A percentile compares a stretch with the other conserved stretches of the same genome.
Evolutionary conservation across 768 basidiomycete species (phyloP).

Genomic region (Strobilomyces confusus): DNA sequence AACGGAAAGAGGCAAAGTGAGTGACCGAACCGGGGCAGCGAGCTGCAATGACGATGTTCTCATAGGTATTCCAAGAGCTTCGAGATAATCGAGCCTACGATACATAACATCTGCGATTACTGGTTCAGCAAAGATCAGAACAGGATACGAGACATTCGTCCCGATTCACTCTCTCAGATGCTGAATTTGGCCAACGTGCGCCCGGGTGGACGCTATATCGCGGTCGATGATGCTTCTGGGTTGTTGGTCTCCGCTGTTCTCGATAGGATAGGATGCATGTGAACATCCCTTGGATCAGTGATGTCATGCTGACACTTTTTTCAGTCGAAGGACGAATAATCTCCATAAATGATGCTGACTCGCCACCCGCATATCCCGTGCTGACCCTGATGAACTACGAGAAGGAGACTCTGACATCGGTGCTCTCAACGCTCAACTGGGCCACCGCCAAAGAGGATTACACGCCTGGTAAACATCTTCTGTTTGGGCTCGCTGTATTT

Average conservation of each 20-base stretch:
- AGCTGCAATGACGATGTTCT: neutral
- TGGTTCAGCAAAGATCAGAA: slow-evolving; percentile 83
- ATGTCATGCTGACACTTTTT: slow-evolving; percentile 1
- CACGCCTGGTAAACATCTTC: slow-evolving; percentile 47
- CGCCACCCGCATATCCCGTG: slow-evolving; percentile 88
- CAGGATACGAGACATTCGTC: slow-evolving; percentile 78
- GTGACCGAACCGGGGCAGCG: slow-evolving; percentile 19
- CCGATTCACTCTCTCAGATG: slow-evolving; percentile 87
- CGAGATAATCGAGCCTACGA: slow-evolving; percentile 81
- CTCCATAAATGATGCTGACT: slow-evolving; percentile 84
- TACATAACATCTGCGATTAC: slow-evolving; percentile 84
- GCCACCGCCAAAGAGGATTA: slow-evolving; percentile 80
- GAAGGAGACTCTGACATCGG: slow-evolving; percentile 44
- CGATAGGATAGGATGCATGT: slow-evolving; percentile 79
- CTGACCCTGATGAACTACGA: slow-evolving; percentile 84
- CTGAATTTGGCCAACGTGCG: slow-evolving; percentile 77
- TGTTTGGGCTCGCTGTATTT: neutral
- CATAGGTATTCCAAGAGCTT: slow-evolving; percentile 83
- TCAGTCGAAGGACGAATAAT: slow-evolving; percentile 77
- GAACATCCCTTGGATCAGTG: neutral
- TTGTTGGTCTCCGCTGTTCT: slow-evolving; percentile 80
- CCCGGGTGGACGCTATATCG: slow-evolving; percentile 84
- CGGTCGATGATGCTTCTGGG: slow-evolving; percentile 91
- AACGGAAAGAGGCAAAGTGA: slow-evolving; percentile 95
- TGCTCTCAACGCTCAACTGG: slow-evolving; percentile 82